Percentiles rank a stretch among this genome's conserved stretches.
phyloP scores from a whole-genome alignment of 2,329 filamentous ascomycete genomes.

The Coniochaeta sp. region DNA sequence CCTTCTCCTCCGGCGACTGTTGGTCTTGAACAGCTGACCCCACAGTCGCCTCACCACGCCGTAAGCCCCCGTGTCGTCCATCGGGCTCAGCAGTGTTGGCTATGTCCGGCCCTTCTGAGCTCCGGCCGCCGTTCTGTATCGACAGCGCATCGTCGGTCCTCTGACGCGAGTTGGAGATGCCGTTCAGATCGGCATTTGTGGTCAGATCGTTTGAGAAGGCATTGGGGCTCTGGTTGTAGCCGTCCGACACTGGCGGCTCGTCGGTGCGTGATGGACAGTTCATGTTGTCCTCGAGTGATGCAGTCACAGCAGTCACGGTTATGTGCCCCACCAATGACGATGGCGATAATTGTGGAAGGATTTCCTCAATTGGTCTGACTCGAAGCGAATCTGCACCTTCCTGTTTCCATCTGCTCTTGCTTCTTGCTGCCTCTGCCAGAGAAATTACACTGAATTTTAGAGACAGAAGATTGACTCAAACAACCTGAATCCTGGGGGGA shows the following conservation, averaged over 20 bases:
- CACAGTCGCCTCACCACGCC: not conserved
- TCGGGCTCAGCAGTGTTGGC: not conserved
- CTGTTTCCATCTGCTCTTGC: not conserved
- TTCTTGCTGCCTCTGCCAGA: slow-evolving; percentile 9
- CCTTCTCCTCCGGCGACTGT: not conserved
- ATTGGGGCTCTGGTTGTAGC: slow-evolving; percentile 49
- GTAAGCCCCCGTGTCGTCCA: not conserved
- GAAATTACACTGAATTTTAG: not conserved
- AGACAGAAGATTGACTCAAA: not conserved
- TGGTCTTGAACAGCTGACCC: not conserved
- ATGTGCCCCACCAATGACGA: not conserved
- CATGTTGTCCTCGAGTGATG: not conserved
- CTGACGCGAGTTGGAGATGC: slow-evolving; percentile 36
- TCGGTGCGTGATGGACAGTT: slow-evolving; percentile 24
- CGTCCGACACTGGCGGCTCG: slow-evolving; percentile 28
- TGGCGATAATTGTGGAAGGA: not conserved
- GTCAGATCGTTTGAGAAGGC: slow-evolving; percentile 45
- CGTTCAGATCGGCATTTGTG: slow-evolving; percentile 49
- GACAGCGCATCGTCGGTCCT: slow-evolving; percentile 5
- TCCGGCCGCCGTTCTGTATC: not conserved
- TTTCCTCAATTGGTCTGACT: not conserved
- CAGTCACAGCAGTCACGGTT: no score
- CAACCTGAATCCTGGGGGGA: no score
- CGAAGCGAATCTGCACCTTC: not conserved
- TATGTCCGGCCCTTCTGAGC: not conserved